phyloP scores from a whole-genome alignment of 148 eudicot species.

The Chenopodium formosanum region DNA sequence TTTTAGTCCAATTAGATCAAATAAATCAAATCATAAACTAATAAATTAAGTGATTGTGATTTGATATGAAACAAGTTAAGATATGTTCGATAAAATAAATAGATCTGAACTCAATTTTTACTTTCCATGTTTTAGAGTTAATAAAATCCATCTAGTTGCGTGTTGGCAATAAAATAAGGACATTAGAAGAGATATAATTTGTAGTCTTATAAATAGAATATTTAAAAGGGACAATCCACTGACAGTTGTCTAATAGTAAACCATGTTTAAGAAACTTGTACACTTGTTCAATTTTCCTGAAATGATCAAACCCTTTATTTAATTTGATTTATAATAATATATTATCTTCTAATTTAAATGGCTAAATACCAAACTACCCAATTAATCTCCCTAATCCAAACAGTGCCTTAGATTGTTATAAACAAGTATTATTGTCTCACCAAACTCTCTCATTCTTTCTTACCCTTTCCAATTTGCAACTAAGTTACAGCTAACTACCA shows the following conservation, averaged over 20 bases:
- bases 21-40: too few species aligned
- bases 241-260: slow-evolving; percentile 20
- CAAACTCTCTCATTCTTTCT: slow-evolving; percentile 14
- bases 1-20: too few species aligned
- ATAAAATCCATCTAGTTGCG: slow-evolving; percentile 25
- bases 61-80: too few species aligned
- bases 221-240: not conserved
- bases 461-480: slow-evolving; percentile 7
- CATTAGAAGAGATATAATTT: not conserved
- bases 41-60: too few species aligned
- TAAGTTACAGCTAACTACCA: slow-evolving; percentile 20
- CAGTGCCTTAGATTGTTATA: not conserved
- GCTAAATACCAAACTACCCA: slow-evolving; percentile 2
- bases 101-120: too few species aligned
- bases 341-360: not conserved
- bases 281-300: slow-evolving; percentile 17
- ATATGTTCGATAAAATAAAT: too few species aligned
- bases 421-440: not conserved
- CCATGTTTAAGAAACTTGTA: slow-evolving; percentile 2
- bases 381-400: slow-evolving; percentile 4
- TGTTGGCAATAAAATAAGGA: slow-evolving; percentile 10
- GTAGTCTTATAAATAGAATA: slow-evolving; percentile 6
- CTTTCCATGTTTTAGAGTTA: not conserved
- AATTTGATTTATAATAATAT: not conserved
- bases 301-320: slow-evolving; percentile 7